Percentiles rank a stretch among this genome's conserved stretches.
phyloP scores from a whole-genome alignment of 208 protist species.

The Kentomonas sorsogonicus region DNA sequence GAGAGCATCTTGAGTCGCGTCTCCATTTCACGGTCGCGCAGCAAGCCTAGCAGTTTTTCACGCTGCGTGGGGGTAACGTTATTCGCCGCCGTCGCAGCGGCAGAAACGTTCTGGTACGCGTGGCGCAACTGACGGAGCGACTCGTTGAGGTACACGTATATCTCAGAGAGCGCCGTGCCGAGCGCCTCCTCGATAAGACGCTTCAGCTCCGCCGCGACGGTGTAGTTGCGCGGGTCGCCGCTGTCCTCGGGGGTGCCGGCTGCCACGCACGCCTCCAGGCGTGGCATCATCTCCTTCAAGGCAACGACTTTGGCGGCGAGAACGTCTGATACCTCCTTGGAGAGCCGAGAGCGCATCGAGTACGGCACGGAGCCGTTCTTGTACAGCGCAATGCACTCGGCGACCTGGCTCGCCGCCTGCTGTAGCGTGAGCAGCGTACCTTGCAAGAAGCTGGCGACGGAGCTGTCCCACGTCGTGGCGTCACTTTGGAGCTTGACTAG shows the following conservation, averaged over 20 bases:
- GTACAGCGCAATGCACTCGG: constrained; percentile 18
- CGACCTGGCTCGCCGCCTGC: too few relatives aligned
- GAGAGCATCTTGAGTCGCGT: constrained; percentile 48
- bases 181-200: constrained; percentile 38
- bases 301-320: constrained; percentile 21
- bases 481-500: constrained; percentile 60
- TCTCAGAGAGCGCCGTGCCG: constrained; percentile 32
- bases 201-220: constrained; percentile 33
- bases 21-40: constrained; percentile 51
- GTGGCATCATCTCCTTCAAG: constrained; percentile 23
- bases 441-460: constrained; percentile 16
- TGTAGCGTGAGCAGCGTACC: too few relatives aligned
- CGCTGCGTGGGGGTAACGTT: background rate
- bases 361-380: constrained; percentile 30
- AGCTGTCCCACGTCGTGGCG: constrained; percentile 17
- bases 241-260: constrained; percentile 24
- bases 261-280: constrained; percentile 21
- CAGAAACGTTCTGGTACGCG: constrained; percentile 4
- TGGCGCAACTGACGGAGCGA: constrained; percentile 59
- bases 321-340: constrained; percentile 34
- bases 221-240: constrained; percentile 21
- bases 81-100: constrained; percentile 6
- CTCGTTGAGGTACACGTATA: constrained; percentile 69
- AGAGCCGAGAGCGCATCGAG: constrained; percentile 47
- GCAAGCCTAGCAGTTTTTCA: constrained; percentile 10